These are phyloP conservation scores for Thelonectria olida DNA, from an alignment of 2,329 filamentous ascomycete species.

Conservation along the genomic window DNA sequence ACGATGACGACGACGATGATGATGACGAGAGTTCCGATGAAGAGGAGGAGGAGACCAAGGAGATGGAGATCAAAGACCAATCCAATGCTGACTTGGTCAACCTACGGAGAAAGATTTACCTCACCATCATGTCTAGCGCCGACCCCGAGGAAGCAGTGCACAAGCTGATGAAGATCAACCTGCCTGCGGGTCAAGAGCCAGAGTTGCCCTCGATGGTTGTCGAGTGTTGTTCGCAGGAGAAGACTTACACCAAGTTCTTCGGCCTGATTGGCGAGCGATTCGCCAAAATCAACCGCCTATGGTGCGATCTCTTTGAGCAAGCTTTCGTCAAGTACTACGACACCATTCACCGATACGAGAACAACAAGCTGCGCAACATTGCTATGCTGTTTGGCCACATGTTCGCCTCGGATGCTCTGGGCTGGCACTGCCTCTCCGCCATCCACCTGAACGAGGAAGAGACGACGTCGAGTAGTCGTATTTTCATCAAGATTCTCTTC, in stretches of 20 bases:
- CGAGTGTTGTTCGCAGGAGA: constrained; percentile 95
- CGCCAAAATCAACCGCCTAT: constrained; percentile 93
- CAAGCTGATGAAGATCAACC: constrained; percentile 93
- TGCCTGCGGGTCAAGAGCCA: constrained; percentile 85
- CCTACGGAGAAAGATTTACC: constrained; percentile 90
- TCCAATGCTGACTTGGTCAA: constrained; percentile 96
- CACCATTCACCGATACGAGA: constrained; percentile 96
- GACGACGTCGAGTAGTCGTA: constrained; percentile 94
- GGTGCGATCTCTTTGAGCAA: constrained; percentile 92
- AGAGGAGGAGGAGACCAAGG: constrained; percentile 79
- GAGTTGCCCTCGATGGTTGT: constrained; percentile 97
- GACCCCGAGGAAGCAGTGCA: constrained; percentile 97
- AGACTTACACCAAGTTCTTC: constrained; percentile 97
- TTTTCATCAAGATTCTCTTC: constrained; percentile 98
- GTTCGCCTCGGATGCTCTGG: constrained; percentile 85
- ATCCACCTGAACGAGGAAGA: constrained; percentile 96
- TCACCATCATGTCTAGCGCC: constrained; percentile 96
- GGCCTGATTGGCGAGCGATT: constrained; percentile 94
- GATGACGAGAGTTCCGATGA: constrained; percentile 75
- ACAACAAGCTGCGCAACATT: constrained; percentile 93
- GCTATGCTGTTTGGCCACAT: constrained; percentile 95
- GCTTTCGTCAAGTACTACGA: constrained; percentile 94
- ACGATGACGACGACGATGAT: constrained; percentile 70
- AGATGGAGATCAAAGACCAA: constrained; percentile 96
- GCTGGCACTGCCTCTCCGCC: constrained; percentile 87